Evolutionary conservation across 2,329 filamentous ascomycete genomes (phyloP).

Genomic region (Boeremia exigua): DNA sequence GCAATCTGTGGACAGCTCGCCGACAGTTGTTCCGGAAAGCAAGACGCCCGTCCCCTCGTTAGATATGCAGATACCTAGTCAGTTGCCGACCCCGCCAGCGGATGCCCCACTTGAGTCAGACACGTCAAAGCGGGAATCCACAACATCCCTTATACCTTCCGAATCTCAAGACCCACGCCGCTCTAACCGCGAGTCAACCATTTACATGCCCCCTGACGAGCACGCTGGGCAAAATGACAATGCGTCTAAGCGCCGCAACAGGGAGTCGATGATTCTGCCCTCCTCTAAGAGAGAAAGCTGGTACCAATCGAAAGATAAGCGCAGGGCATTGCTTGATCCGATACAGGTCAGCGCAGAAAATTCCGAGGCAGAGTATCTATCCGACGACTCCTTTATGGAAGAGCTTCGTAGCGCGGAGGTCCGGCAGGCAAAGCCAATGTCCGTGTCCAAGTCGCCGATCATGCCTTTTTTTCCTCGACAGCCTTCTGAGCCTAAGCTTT

Average conservation of each 20-base stretch:
- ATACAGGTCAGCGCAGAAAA: slow-evolving; percentile 47
- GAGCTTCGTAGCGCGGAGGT: slow-evolving; percentile 83
- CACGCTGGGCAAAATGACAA: slow-evolving; percentile 21
- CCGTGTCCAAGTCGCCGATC: slow-evolving; percentile 77
- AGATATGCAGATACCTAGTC: slow-evolving; percentile 24
- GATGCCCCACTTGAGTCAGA: slow-evolving; percentile 19
- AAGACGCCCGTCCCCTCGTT: slow-evolving; percentile 33
- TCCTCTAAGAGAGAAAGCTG: slow-evolving; percentile 32
- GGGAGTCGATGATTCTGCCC: slow-evolving; percentile 39
- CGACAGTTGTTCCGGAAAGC: slow-evolving; percentile 44
- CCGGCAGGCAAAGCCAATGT: slow-evolving; percentile 81
- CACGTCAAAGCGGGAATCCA: slow-evolving; percentile 14
- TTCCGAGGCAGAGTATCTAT: slow-evolving; percentile 59
- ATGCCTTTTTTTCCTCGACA: slow-evolving; percentile 64
- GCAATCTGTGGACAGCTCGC: slow-evolving; percentile 43
- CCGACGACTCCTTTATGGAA: slow-evolving; percentile 85
- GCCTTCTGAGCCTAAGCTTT: slow-evolving; percentile 23
- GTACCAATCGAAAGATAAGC: slow-evolving; percentile 46
- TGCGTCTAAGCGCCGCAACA: slow-evolving; percentile 30
- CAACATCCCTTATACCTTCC: slow-evolving; percentile 26
- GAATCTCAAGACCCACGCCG: slow-evolving; percentile 25
- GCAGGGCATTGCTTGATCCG: slow-evolving; percentile 50
- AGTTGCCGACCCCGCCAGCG: slow-evolving; percentile 17
- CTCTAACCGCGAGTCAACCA: slow-evolving; percentile 42
- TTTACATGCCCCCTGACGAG: slow-evolving; percentile 35